Conservation (phyloP, 1,284 basidiomycete species). For the Papiliotrema terrestris region DNA sequence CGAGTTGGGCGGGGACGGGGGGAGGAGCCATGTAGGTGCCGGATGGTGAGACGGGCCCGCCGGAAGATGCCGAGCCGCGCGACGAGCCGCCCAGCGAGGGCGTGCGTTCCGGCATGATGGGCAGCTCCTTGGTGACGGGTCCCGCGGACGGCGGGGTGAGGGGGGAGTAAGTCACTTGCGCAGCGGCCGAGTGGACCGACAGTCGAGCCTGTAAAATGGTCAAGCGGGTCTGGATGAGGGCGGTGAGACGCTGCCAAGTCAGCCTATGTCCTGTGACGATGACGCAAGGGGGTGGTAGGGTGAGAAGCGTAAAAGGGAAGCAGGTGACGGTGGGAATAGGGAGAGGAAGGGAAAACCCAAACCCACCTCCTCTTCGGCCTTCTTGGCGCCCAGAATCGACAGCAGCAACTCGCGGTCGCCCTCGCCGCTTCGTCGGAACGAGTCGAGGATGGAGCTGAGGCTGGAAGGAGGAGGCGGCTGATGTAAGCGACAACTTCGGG, state of each 20-base stretch:
- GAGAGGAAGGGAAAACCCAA: background rate
- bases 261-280: background rate
- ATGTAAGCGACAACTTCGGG: background rate
- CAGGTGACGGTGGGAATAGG: background rate
- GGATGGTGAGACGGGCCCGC: conserved; percentile 1
- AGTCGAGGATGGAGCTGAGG: conserved; percentile 75
- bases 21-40: conserved; percentile 2
- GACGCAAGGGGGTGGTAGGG: background rate
- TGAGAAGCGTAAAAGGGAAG: background rate
- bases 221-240: conserved; percentile 45
- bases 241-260: conserved; percentile 33
- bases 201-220: conserved; percentile 46
- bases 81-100: conserved; percentile 13
- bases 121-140: background rate
- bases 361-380: conserved; percentile 77
- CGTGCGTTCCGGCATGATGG: conserved; percentile 3
- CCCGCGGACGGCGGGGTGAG: background rate
- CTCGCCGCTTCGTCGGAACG: conserved; percentile 76
- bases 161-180: conserved; percentile 6
- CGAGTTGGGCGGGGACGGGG: conserved; percentile 4
- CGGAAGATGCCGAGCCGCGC: background rate
- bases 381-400: conserved; percentile 81
- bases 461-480: conserved; percentile 61
- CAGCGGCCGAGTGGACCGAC: conserved; percentile 31
- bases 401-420: conserved; percentile 85